Evolutionary conservation across 2,329 filamentous ascomycete genomes (phyloP).

Genomic region (Salinomyces thailandicus): DNA sequence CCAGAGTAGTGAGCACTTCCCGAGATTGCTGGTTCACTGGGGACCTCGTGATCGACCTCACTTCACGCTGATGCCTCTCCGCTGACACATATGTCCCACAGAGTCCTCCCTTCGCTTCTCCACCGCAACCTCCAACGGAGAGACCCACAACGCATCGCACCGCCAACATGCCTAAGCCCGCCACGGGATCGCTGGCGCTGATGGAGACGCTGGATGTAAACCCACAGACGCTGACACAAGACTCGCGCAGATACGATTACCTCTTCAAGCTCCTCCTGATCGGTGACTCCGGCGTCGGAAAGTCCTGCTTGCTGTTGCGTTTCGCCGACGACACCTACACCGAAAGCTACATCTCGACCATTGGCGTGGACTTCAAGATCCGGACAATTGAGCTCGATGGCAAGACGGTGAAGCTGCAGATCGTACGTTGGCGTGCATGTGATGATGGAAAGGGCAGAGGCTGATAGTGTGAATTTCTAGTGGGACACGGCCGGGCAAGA

Average conservation of each 20-base stretch:
- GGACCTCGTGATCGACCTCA: background rate
- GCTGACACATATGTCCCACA: background rate
- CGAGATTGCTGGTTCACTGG: background rate
- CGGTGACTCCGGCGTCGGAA: constrained; percentile 99
- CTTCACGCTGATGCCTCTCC: background rate
- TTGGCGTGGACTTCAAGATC: constrained; percentile 99
- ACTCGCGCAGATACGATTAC: constrained; percentile 81
- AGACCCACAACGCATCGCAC: background rate
- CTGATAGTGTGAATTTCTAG: constrained; percentile 40
- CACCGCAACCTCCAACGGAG: background rate
- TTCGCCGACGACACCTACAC: constrained; percentile 99
- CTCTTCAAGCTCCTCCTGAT: constrained; percentile 99
- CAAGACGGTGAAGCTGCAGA: constrained; percentile 99
- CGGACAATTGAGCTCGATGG: constrained; percentile 98
- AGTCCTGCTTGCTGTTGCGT: constrained; percentile 94
- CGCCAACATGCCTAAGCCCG: constrained; percentile 9
- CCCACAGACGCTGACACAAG: constrained; percentile 3
- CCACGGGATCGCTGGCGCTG: constrained; percentile 5
- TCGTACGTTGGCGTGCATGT: constrained; percentile 52
- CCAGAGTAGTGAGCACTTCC: constrained; percentile 70
- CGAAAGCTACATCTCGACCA: constrained; percentile 98
- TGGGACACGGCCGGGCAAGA: constrained; percentile 99
- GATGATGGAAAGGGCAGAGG: constrained; percentile 1
- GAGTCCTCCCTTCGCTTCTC: background rate
- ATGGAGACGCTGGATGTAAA: constrained; percentile 4